Evolutionary conservation across 106 monocot genomes (phyloP).

Genomic region (Dendrobium catenatum): DNA sequence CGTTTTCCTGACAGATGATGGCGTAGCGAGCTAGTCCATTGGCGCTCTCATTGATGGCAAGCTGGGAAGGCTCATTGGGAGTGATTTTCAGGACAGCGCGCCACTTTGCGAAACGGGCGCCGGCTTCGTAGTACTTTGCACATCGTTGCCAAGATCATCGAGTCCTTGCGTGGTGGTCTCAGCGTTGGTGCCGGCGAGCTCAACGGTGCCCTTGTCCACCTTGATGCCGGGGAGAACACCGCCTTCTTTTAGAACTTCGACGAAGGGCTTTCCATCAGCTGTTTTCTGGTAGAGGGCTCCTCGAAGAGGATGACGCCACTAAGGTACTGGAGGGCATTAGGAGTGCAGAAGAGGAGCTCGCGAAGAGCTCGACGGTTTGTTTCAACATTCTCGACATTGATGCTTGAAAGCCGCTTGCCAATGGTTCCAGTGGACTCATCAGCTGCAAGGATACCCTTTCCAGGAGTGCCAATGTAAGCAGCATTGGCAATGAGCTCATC

Average conservation of each 20-base stretch:
- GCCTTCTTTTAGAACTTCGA: constrained; percentile 44
- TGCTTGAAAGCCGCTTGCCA: constrained; percentile 38
- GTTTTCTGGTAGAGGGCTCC: constrained; percentile 45
- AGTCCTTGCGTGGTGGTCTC: constrained; percentile 51
- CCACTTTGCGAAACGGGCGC: constrained; percentile 59
- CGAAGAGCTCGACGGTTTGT: constrained; percentile 32
- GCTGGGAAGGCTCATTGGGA: constrained; percentile 37
- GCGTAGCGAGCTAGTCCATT: constrained; percentile 39
- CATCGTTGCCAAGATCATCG: constrained; percentile 48
- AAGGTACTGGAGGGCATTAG: constrained; percentile 36
- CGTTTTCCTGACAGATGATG: constrained; percentile 50
- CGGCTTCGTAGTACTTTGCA: constrained; percentile 44
- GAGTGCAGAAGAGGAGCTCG: constrained; percentile 46
- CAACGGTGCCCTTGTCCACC: constrained; percentile 48
- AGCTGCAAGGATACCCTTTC: constrained; percentile 45
- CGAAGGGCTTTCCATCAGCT: constrained; percentile 35
- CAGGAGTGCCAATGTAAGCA: constrained; percentile 39
- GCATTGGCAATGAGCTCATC: constrained; percentile 58
- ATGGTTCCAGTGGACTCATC: constrained; percentile 49
- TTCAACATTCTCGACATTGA: constrained; percentile 39
- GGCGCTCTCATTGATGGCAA: constrained; percentile 37
- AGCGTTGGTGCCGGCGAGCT: constrained; percentile 37
- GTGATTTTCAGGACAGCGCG: constrained; percentile 41
- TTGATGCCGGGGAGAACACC: constrained; percentile 49
- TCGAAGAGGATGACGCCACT: constrained; percentile 43